phyloP scores from a whole-genome alignment of 768 basidiomycete species.

The Agaricus bisporus region DNA sequence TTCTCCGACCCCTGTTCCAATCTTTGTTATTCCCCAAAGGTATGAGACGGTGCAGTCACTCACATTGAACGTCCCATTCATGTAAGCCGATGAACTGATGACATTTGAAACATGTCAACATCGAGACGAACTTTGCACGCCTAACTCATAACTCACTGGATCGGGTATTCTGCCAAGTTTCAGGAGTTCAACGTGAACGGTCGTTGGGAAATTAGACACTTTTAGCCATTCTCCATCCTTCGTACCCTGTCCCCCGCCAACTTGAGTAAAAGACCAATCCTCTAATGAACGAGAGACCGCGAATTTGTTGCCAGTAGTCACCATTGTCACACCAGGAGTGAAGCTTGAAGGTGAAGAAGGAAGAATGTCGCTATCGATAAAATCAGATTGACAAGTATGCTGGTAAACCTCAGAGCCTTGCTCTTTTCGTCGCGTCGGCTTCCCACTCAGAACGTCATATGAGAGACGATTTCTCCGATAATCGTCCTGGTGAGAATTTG shows the following conservation, averaged over 20 bases:
- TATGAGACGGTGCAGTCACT: conserved; percentile 15
- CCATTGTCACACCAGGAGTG: neutral
- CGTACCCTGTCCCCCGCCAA: conserved; percentile 54
- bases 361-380: neutral
- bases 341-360: neutral
- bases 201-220: conserved; percentile 69
- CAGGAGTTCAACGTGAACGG: conserved; percentile 82
- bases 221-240: conserved; percentile 62
- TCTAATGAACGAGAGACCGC: conserved; percentile 19
- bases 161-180: conserved; percentile 72
- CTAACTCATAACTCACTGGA: conserved; percentile 45
- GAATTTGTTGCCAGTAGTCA: neutral
- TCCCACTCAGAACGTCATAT: neutral
- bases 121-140: neutral
- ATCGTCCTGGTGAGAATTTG: no score
- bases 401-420: neutral
- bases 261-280: conserved; percentile 65
- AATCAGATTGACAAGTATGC: neutral
- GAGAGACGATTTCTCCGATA: no score
- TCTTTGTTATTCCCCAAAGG: neutral
- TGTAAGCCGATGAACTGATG: conserved; percentile 66
- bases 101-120: neutral
- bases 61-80: conserved; percentile 92
- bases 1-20: conserved; percentile 79
- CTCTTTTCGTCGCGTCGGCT: neutral